Conservation (phyloP, 2,329 filamentous ascomycete genomes). For the Penicillium sp. region DNA sequence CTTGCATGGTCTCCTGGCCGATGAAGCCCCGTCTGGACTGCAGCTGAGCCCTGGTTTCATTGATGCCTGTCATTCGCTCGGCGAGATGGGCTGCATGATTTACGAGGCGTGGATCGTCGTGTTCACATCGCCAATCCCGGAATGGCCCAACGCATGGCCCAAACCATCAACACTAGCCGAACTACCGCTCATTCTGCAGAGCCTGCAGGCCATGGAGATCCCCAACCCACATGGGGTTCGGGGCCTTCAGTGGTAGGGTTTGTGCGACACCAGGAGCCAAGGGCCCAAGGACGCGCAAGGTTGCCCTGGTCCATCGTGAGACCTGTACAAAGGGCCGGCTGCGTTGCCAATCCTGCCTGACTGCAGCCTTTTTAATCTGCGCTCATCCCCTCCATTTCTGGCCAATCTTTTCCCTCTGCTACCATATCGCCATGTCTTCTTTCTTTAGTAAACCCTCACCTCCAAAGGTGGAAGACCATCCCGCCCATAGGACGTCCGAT, state of each 20-base stretch:
- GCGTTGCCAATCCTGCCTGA: conserved; percentile 14
- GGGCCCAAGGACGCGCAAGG: conserved; percentile 14
- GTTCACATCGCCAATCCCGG: not conserved
- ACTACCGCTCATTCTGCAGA: not conserved
- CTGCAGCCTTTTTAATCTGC: conserved; percentile 1
- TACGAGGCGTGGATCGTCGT: not conserved
- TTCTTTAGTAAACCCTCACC: conserved; percentile 12
- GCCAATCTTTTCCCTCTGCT: not conserved
- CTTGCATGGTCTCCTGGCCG: conserved; percentile 15
- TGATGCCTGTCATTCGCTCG: not conserved
- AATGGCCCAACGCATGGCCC: not conserved
- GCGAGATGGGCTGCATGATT: not conserved
- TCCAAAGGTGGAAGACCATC: conserved; percentile 7
- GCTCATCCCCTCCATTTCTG: not conserved
- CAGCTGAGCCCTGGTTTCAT: conserved; percentile 10
- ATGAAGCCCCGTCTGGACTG: conserved; percentile 3
- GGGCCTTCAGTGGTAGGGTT: not conserved
- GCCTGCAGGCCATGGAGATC: not conserved
- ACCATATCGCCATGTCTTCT: conserved; percentile 7
- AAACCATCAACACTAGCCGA: not conserved
- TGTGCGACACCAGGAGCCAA: conserved; percentile 1
- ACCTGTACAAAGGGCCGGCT: conserved; percentile 22
- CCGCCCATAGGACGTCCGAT: not conserved
- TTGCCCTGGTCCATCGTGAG: conserved; percentile 18
- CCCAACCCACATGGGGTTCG: conserved; percentile 4